These are phyloP conservation scores for Rasamsonia emersonii DNA, from an alignment of 2,329 filamentous ascomycete species.

Conservation along the genomic window DNA sequence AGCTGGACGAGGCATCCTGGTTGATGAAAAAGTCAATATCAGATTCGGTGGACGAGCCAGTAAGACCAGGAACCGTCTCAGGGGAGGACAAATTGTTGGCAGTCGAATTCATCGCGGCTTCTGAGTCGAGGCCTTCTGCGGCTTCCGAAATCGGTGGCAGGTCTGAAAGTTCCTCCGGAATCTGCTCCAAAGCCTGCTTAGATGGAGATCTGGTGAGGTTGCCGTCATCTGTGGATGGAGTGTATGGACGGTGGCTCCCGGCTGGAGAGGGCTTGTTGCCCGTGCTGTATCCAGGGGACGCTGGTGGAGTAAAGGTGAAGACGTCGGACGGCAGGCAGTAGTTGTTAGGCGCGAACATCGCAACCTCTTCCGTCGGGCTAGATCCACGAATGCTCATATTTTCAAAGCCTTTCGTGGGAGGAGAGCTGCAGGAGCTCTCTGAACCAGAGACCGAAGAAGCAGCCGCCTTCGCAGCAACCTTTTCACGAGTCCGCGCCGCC, in stretches of 20 bases:
- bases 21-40: constrained; percentile 35
- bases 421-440: constrained; percentile 34
- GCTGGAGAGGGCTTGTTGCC: constrained; percentile 30
- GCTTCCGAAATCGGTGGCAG: constrained; percentile 19
- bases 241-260: constrained; percentile 27
- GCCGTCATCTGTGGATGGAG: constrained; percentile 30
- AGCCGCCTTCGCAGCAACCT: constrained; percentile 25
- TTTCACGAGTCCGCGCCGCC: constrained; percentile 44
- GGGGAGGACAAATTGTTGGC: constrained; percentile 27
- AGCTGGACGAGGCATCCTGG: constrained; percentile 22
- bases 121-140: constrained; percentile 22
- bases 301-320: constrained; percentile 40
- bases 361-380: constrained; percentile 23
- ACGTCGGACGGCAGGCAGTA: constrained; percentile 29
- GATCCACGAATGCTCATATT: constrained; percentile 30
- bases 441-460: constrained; percentile 28
- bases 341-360: constrained; percentile 21
- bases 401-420: constrained; percentile 33
- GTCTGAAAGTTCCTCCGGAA: constrained; percentile 21
- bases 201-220: constrained; percentile 27
- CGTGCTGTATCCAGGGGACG: constrained; percentile 35
- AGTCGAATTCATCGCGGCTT: constrained; percentile 17
- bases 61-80: constrained; percentile 26
- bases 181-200: constrained; percentile 20
- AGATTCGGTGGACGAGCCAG: constrained; percentile 24